These are phyloP conservation scores for Metschnikowia henanensis DNA, from an alignment of 805 yeast species.

Conservation along the genomic window DNA sequence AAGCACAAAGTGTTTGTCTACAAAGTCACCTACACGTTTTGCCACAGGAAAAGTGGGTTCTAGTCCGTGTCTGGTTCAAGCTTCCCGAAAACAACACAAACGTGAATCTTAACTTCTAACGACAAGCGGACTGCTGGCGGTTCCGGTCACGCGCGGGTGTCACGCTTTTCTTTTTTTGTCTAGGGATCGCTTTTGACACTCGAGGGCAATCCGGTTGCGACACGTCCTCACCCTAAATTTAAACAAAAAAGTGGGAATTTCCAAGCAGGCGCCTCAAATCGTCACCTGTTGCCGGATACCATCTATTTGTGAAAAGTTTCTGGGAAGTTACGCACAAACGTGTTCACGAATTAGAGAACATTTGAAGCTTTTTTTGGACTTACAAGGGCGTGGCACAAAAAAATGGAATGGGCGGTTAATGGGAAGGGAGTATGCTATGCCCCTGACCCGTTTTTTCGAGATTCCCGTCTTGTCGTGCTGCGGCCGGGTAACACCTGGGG, in stretches of 20 bases:
- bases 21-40: not conserved
- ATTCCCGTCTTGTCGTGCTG: constrained; percentile 1
- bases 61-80: not conserved
- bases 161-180: constrained; percentile 10
- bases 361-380: not conserved
- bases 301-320: not conserved
- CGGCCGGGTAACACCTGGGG: constrained; percentile 7
- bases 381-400: not conserved
- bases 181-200: not conserved
- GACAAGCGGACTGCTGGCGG: not conserved
- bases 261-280: not conserved
- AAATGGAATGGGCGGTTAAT: not conserved
- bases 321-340: too few species aligned
- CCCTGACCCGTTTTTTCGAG: constrained; percentile 5
- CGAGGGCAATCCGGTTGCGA: constrained; percentile 4
- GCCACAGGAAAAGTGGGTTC: not conserved
- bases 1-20: not conserved
- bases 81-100: not conserved
- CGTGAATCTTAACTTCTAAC: not conserved
- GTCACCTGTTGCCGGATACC: not conserved
- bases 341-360: not conserved
- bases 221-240: constrained; percentile 5
- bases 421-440: constrained; percentile 4
- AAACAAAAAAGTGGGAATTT: not conserved
- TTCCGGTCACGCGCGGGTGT: constrained; percentile 2